Percentiles rank a stretch among this genome's conserved stretches.
phyloP scores from a whole-genome alignment of 495 filamentous ascomycete genomes.

The Margaritispora aquatica region DNA sequence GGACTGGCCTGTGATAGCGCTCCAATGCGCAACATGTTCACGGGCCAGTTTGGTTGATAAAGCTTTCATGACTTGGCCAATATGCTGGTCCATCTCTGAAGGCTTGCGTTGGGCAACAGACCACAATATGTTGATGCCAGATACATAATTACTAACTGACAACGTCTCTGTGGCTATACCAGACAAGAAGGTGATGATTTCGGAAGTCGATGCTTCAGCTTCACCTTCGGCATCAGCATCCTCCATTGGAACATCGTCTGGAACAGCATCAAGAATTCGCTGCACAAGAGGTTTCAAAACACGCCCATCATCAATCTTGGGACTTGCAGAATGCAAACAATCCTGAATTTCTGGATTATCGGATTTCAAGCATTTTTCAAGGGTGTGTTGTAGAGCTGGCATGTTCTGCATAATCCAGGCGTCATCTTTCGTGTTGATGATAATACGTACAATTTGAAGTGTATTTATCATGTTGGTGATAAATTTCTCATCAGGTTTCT shows the following conservation, averaged over 20 bases:
- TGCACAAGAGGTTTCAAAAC: slow-evolving; percentile 63
- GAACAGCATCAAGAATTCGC: slow-evolving; percentile 83
- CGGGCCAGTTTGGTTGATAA: slow-evolving; percentile 88
- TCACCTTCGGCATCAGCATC: slow-evolving; percentile 85
- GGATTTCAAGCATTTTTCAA: slow-evolving; percentile 83
- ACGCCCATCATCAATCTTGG: slow-evolving; percentile 55
- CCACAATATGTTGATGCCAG: slow-evolving; percentile 87
- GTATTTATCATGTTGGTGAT: slow-evolving; percentile 85
- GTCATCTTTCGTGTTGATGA: slow-evolving; percentile 77
- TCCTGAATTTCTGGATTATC: slow-evolving; percentile 90
- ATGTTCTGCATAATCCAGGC: slow-evolving; percentile 83
- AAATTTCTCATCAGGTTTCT: slow-evolving; percentile 76
- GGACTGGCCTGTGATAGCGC: slow-evolving; percentile 41
- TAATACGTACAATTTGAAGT: slow-evolving; percentile 80
- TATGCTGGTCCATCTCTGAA: slow-evolving; percentile 80
- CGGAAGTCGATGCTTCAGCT: slow-evolving; percentile 57
- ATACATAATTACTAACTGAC: slow-evolving; percentile 69
- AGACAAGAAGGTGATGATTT: slow-evolving; percentile 77
- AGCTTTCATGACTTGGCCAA: slow-evolving; percentile 83
- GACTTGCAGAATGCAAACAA: slow-evolving; percentile 67
- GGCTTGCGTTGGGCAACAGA: slow-evolving; percentile 79
- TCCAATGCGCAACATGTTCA: slow-evolving; percentile 80
- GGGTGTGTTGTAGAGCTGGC: slow-evolving; percentile 70
- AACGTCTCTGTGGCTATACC: slow-evolving; percentile 76
- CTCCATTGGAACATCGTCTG: slow-evolving; percentile 80